Evolutionary conservation across 805 yeast species (phyloP), one percentile per base, ranked within the genome.

Genomic region (Candida pseudoglaebosa): DNA sequence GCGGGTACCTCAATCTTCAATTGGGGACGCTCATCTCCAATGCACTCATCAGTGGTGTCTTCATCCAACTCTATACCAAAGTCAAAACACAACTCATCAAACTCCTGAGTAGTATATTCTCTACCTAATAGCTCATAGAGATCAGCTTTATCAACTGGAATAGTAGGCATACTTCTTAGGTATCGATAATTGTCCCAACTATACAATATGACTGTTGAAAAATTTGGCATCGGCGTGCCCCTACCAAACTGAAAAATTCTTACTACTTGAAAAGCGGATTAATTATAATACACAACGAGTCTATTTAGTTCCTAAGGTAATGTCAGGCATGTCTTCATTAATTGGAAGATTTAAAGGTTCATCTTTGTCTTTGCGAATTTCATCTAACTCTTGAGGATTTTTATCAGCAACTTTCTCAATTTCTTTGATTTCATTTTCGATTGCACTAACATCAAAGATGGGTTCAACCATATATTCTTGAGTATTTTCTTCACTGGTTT

Each of bases 11-110:
- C 99, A 56, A 93, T 88, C 69, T 93, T 93, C 54, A 87, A 75
- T 65, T 91, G 95, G n/a, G 99, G 97, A 62, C 96, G 82, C 65
- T 87, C 95, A 47, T 79, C 85, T n/a, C 70, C 60, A 43, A 60
- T 65, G 48, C 84, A 82, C 34, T 77, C 81, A 26, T 84, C 87
- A 31, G 95, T 85, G 58, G 95, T 88, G 62, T 95, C 98, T 68
- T 95, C 99, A 62, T 93, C 99, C 45, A 93, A 77, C 70, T 93
- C 99, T 50, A 93, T 81, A 54, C 99, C 99, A 53, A 90, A 93
- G 57, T 91, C 95, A 71, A 93, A 93, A 70, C 98, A 93, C 51
- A 93, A 78, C 65, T 90, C 97, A 59, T 93, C 99, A 53, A 93
- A 90, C 59, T 91, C 99, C 53, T 88, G 79, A 49, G 93, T 84